These are phyloP conservation scores for Rhizopus sp. DNA, from an alignment of 371 early-diverging fungal species.

Conservation along the genomic window DNA sequence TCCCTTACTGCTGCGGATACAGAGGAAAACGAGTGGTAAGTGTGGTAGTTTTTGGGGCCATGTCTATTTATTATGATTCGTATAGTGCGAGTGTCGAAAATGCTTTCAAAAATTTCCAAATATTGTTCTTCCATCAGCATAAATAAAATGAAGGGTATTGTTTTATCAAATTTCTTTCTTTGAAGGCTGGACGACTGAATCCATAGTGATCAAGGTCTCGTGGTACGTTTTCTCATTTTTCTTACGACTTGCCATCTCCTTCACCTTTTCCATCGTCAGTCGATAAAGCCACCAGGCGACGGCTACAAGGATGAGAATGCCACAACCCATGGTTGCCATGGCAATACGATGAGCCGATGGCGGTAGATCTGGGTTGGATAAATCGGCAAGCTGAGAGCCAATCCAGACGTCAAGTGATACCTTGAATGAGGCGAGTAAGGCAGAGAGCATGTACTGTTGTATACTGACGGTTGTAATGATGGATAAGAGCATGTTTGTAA, in stretches of 20 bases:
- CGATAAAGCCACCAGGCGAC: constrained; percentile 28
- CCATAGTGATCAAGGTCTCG: neutral
- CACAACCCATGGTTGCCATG: constrained; percentile 32
- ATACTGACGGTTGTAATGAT: constrained; percentile 29
- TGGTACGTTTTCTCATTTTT: neutral
- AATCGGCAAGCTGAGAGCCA: constrained; percentile 46
- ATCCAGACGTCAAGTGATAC: constrained; percentile 49
- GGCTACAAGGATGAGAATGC: constrained; percentile 18
- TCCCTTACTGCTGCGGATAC: constrained; percentile 51
- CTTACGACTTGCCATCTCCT: constrained; percentile 6
- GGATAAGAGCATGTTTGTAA: constrained; percentile 38
- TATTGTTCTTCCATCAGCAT: constrained; percentile 31
- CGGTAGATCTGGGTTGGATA: constrained; percentile 45
- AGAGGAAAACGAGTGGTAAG: constrained; percentile 40
- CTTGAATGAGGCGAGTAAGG: constrained; percentile 35
- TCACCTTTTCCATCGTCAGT: constrained; percentile 26
- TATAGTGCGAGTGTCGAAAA: constrained; percentile 44
- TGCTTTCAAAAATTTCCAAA: constrained; percentile 44
- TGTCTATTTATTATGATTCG: neutral
- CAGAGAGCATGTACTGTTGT: constrained; percentile 23
- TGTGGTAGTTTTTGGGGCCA: constrained; percentile 1
- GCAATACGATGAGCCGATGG: constrained; percentile 42
- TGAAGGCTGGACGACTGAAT: constrained; percentile 6
- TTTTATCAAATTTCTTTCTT: constrained; percentile 10
- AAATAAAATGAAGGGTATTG: neutral